These are phyloP conservation scores for Lasiodiplodia sp. DNA, from an alignment of 2,329 filamentous ascomycete genomes.

Conservation along the genomic window DNA sequence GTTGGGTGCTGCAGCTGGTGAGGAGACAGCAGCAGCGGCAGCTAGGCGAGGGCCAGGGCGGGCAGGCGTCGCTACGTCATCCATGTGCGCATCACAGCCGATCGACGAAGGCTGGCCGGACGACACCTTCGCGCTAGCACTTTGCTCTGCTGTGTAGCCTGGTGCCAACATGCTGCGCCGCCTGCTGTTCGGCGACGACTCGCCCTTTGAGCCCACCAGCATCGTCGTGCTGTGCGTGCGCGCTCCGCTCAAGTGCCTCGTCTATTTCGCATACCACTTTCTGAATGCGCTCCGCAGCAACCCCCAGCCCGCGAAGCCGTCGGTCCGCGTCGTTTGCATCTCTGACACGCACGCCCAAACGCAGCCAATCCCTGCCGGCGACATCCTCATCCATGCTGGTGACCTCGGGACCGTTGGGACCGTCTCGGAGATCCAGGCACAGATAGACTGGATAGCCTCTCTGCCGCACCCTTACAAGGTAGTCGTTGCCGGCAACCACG, in stretches of 20 bases:
- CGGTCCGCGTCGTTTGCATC: slow-evolving; percentile 82
- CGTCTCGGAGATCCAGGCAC: slow-evolving; percentile 75
- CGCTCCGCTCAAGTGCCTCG: slow-evolving; percentile 24
- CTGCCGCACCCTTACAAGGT: slow-evolving; percentile 83
- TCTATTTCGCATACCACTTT: slow-evolving; percentile 68
- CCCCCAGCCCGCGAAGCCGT: slow-evolving; percentile 63
- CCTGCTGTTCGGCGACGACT: slow-evolving; percentile 24
- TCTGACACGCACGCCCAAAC: slow-evolving; percentile 84
- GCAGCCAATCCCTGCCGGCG: slow-evolving; percentile 72
- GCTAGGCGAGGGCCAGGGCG: neutral
- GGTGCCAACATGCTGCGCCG: slow-evolving; percentile 17
- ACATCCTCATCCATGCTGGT: slow-evolving; percentile 88
- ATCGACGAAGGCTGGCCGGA: neutral
- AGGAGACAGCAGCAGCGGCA: neutral
- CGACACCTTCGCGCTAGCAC: slow-evolving; percentile 1
- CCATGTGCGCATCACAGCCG: slow-evolving; percentile 18
- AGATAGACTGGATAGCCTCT: slow-evolving; percentile 80
- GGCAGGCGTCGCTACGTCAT: slow-evolving; percentile 10
- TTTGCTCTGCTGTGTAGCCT: neutral
- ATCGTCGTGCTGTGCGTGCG: slow-evolving; percentile 17
- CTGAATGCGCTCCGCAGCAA: slow-evolving; percentile 72
- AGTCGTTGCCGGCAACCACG: slow-evolving; percentile 87
- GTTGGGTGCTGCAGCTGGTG: neutral
- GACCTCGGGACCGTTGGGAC: slow-evolving; percentile 81
- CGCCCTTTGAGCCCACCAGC: slow-evolving; percentile 28